Conservation (phyloP, 805 yeast genomes). For the Lipomyces sp. region DNA sequence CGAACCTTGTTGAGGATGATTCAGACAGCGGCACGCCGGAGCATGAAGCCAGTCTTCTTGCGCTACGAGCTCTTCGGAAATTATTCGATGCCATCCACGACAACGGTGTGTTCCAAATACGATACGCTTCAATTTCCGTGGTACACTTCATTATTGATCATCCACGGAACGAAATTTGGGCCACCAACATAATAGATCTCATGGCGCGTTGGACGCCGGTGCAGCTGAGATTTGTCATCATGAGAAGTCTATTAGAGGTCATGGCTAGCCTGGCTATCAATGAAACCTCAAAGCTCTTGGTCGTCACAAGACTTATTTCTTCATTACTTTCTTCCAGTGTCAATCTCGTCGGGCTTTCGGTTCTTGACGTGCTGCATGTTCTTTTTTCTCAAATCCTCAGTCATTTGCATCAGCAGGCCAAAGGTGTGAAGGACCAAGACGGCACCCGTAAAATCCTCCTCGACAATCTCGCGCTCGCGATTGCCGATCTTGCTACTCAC, state of each 20-base stretch:
- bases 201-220: conserved; percentile 81
- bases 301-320: conserved; percentile 54
- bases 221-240: conserved; percentile 69
- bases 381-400: conserved; percentile 37
- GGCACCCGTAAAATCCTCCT: conserved; percentile 43
- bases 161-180: conserved; percentile 53
- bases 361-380: conserved; percentile 61
- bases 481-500: conserved; percentile 74
- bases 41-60: conserved; percentile 20
- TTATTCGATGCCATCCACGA: conserved; percentile 65
- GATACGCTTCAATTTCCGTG: conserved; percentile 59
- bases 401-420: conserved; percentile 46
- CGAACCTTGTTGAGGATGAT: conserved; percentile 9
- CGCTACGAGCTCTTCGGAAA: conserved; percentile 54
- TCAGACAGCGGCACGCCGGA: conserved; percentile 18
- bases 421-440: conserved; percentile 5
- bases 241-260: conserved; percentile 47
- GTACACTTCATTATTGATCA: conserved; percentile 51
- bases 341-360: conserved; percentile 84
- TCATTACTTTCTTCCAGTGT: conserved; percentile 75
- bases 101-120: conserved; percentile 57
- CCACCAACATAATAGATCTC: conserved; percentile 60
- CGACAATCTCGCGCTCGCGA: conserved; percentile 57
- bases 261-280: conserved; percentile 30
- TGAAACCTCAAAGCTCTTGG: conserved; percentile 45